These are phyloP conservation scores for Jackrogersella multiformis DNA, from an alignment of 495 filamentous ascomycete genomes.

Conservation along the genomic window DNA sequence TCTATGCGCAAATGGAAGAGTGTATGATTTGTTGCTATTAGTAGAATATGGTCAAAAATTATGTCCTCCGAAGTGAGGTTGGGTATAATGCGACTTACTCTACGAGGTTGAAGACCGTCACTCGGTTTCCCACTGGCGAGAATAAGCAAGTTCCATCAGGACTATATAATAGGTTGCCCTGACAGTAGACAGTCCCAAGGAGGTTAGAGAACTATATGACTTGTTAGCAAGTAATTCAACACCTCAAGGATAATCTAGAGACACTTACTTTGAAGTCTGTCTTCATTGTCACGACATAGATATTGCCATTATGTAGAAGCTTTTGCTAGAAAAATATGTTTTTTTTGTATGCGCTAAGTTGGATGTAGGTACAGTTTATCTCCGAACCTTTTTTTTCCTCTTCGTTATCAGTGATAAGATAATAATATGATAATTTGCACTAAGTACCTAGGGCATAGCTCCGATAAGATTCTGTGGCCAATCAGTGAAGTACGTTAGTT, in stretches of 20 bases:
- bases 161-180: constrained; percentile 95
- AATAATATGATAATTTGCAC: constrained; percentile 17
- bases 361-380: neutral
- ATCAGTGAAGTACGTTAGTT: constrained; percentile 5
- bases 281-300: constrained; percentile 82
- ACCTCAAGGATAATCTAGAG: neutral
- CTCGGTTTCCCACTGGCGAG: constrained; percentile 96
- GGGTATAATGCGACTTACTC: constrained; percentile 67
- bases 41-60: constrained; percentile 37
- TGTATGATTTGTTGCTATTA: constrained; percentile 90
- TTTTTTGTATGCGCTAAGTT: constrained; percentile 25
- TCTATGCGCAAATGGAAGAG: constrained; percentile 92
- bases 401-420: constrained; percentile 48
- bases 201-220: constrained; percentile 83
- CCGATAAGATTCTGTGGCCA: constrained; percentile 15
- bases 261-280: constrained; percentile 86
- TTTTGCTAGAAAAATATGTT: constrained; percentile 1
- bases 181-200: constrained; percentile 95
- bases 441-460: too few species aligned
- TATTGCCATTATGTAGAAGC: constrained; percentile 23
- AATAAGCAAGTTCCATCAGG: constrained; percentile 95
- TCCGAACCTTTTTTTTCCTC: constrained; percentile 45
- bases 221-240: constrained; percentile 11
- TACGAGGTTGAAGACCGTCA: constrained; percentile 94
- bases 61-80: neutral